These are phyloP conservation scores for Strobilomyces echinocephalus DNA, from an alignment of 768 basidiomycete genomes.

Conservation along the genomic window DNA sequence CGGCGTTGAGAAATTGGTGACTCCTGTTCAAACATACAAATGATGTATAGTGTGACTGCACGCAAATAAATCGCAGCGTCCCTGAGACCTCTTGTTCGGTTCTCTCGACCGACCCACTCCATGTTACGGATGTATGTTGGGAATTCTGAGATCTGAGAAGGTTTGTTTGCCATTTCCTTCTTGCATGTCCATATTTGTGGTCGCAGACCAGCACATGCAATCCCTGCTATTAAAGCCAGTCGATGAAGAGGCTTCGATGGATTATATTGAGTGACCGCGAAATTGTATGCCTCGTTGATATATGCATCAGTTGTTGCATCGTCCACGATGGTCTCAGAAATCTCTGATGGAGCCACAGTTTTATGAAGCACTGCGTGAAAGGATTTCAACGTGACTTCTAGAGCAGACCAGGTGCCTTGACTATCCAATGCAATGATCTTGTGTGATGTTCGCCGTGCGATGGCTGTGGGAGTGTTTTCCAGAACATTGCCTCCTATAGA, in stretches of 20 bases:
- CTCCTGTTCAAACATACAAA: background rate
- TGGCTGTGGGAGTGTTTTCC: background rate
- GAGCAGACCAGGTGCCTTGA: background rate
- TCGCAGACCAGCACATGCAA: background rate
- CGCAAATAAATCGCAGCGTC: background rate
- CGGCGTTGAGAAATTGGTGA: background rate
- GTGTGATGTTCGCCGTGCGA: background rate
- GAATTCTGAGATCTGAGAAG: background rate
- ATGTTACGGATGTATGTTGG: background rate
- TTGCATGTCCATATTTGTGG: background rate
- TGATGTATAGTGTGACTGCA: background rate
- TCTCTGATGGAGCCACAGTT: background rate
- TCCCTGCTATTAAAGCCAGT: background rate
- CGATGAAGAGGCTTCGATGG: background rate
- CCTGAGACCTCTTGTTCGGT: background rate
- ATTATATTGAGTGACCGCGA: background rate
- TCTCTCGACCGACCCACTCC: background rate
- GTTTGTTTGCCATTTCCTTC: background rate
- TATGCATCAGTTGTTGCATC: background rate
- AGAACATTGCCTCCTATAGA: background rate
- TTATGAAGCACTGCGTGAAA: background rate
- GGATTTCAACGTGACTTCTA: background rate
- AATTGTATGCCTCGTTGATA: background rate
- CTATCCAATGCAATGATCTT: background rate
- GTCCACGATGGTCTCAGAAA: background rate